phyloP scores from a whole-genome alignment of 1,284 basidiomycete genomes.

The Leccinum cinnamomeum region DNA sequence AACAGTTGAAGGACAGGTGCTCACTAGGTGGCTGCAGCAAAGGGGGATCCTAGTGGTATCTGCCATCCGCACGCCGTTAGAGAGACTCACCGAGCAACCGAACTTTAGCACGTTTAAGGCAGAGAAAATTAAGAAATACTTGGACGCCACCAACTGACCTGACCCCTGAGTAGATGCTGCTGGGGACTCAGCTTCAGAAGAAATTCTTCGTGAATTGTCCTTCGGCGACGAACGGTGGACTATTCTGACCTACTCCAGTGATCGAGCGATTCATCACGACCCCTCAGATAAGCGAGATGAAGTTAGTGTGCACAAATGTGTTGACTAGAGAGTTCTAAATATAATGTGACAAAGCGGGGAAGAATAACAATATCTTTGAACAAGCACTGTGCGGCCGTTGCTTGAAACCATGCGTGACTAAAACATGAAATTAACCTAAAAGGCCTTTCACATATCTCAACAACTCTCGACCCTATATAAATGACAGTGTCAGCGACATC shows the following conservation, averaged over 20 bases:
- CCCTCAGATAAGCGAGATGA: neutral
- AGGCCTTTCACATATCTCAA: constrained; percentile 71
- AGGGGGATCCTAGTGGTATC: constrained; percentile 53
- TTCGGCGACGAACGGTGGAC: neutral
- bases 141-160: constrained; percentile 52
- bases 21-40: constrained; percentile 35
- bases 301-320: neutral
- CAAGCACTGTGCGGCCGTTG: constrained; percentile 1
- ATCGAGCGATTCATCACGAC: neutral
- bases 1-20: constrained; percentile 38
- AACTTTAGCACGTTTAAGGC: constrained; percentile 60
- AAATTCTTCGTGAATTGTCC: constrained; percentile 8
- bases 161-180: constrained; percentile 52
- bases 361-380: neutral
- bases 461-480: constrained; percentile 62
- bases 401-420: neutral
- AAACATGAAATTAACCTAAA: constrained; percentile 44
- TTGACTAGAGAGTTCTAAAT: neutral
- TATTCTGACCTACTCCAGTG: neutral
- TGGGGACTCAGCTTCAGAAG: constrained; percentile 57
- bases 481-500: constrained; percentile 5
- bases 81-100: neutral
- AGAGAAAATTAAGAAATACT: constrained; percentile 60
- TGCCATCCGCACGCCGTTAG: constrained; percentile 19
- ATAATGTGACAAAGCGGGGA: neutral